Evolutionary conservation across 352 stramenopile genomes (phyloP).

Genomic region (Globisporangium paddicum): DNA sequence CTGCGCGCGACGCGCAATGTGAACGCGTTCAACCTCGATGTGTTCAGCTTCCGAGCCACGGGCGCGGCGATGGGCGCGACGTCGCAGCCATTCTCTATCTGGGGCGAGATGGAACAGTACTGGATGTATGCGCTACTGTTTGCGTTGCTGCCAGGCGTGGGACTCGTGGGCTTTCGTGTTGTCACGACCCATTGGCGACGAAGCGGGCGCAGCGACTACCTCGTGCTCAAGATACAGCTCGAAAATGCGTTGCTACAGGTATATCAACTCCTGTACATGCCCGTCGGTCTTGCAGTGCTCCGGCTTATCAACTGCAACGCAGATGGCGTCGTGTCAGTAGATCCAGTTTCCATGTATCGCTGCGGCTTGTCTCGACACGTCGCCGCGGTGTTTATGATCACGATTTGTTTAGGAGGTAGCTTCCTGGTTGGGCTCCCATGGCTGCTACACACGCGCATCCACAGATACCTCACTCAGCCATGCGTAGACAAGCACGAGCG

Average conservation of each 20-base stretch:
- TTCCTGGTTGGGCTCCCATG: slow-evolving; percentile 48
- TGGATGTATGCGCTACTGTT: slow-evolving; percentile 55
- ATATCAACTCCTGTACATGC: slow-evolving; percentile 50
- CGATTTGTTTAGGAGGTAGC: slow-evolving; percentile 25
- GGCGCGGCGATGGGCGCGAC: slow-evolving; percentile 61
- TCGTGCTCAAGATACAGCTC: slow-evolving; percentile 21
- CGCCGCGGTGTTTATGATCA: slow-evolving; percentile 26
- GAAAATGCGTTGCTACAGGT: slow-evolving; percentile 47
- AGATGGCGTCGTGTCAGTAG: slow-evolving; percentile 33
- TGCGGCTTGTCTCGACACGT: slow-evolving; percentile 32
- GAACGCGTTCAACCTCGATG: slow-evolving; percentile 48
- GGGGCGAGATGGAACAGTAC: slow-evolving; percentile 52
- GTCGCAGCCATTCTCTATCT: slow-evolving; percentile 48
- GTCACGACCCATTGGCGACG: slow-evolving; percentile 12
- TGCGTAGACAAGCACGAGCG: slow-evolving; percentile 36
- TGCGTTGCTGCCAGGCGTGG: slow-evolving; percentile 21
- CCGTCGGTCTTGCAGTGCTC: slow-evolving; percentile 51
- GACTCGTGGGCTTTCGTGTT: slow-evolving; percentile 1
- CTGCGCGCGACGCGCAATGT: slow-evolving; percentile 41
- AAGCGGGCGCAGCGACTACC: slow-evolving; percentile 21
- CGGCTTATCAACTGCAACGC: slow-evolving; percentile 54
- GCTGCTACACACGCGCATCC: slow-evolving; percentile 30
- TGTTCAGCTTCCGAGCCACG: slow-evolving; percentile 42
- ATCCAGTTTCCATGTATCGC: slow-evolving; percentile 22
- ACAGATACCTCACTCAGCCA: slow-evolving; percentile 21